Evolutionary conservation across 2,329 filamentous ascomycete genomes (phyloP).

Genomic region (Colletotrichum sp.): DNA sequence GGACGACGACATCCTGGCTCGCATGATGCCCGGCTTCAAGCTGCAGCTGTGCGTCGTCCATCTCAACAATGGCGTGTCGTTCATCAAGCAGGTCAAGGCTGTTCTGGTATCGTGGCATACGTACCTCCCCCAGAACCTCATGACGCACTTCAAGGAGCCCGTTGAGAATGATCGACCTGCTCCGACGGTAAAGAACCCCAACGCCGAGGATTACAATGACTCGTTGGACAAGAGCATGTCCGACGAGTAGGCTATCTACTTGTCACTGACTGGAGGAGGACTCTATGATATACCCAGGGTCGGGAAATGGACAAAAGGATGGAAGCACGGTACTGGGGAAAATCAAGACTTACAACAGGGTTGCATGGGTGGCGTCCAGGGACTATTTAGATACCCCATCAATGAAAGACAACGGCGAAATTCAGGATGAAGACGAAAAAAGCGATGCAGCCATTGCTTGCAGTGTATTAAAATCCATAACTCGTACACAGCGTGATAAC

Average conservation of each 20-base stretch:
- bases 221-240: not conserved
- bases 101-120: slow-evolving; percentile 68
- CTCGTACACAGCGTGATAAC: slow-evolving; percentile 3
- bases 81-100: slow-evolving; percentile 63
- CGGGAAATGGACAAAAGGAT: not conserved
- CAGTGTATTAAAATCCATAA: not conserved
- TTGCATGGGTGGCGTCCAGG: not conserved
- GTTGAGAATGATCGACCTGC: slow-evolving; percentile 46
- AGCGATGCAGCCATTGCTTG: not conserved
- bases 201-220: not conserved
- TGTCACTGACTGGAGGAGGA: not conserved
- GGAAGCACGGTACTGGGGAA: not conserved
- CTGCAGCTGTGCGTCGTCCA: slow-evolving; percentile 59
- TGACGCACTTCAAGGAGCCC: slow-evolving; percentile 69
- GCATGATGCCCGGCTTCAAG: slow-evolving; percentile 70
- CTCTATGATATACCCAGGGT: not conserved
- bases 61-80: slow-evolving; percentile 66
- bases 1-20: slow-evolving; percentile 59
- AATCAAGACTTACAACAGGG: not conserved
- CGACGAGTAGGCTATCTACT: not conserved
- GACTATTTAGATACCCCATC: not conserved
- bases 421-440: not conserved
- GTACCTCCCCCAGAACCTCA: slow-evolving; percentile 71
- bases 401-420: not conserved
- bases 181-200: slow-evolving; percentile 45